Evolutionary conservation across 495 filamentous ascomycete species (phyloP).

Genomic region (Aspergillus funiculosus): DNA sequence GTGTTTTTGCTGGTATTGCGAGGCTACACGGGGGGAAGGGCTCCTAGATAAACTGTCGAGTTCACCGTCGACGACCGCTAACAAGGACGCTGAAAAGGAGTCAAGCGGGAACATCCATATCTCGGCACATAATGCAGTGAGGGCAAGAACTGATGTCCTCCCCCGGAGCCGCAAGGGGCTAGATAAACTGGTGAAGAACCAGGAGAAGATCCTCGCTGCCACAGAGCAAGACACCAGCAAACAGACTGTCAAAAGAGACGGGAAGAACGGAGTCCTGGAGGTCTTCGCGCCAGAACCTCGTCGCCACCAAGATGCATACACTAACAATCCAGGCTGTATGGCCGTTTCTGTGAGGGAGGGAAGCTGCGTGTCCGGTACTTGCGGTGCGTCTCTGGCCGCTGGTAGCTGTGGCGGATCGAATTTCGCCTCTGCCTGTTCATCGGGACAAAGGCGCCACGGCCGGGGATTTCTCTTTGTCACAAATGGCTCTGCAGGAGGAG

Average conservation of each 20-base stretch:
- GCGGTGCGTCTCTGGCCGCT: background rate
- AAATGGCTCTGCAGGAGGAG: background rate
- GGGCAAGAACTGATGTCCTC: background rate
- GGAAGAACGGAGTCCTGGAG: background rate
- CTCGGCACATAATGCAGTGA: constrained; percentile 46
- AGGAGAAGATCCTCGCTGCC: background rate
- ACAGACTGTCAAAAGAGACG: too few relatives aligned
- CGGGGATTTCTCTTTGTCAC: background rate
- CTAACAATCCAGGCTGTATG: background rate
- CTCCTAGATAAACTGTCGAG: constrained; percentile 14
- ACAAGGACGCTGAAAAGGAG: constrained; percentile 33
- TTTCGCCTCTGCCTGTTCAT: background rate
- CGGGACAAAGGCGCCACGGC: background rate
- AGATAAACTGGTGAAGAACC: background rate
- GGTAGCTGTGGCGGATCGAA: background rate
- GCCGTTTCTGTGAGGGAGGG: background rate
- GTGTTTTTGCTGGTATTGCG: constrained; percentile 89
- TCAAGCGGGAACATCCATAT: constrained; percentile 53
- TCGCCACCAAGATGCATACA: background rate
- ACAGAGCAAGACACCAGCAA: background rate
- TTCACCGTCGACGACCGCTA: constrained; percentile 31
- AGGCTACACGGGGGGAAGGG: constrained; percentile 50
- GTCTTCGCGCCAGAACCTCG: background rate
- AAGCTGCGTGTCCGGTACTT: background rate
- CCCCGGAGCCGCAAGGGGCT: background rate